Evolutionary conservation across 2,329 filamentous ascomycete species (phyloP), one percentile per base, ranked within the genome.

Genomic region (Ceratocystiopsis brevicomis): DNA sequence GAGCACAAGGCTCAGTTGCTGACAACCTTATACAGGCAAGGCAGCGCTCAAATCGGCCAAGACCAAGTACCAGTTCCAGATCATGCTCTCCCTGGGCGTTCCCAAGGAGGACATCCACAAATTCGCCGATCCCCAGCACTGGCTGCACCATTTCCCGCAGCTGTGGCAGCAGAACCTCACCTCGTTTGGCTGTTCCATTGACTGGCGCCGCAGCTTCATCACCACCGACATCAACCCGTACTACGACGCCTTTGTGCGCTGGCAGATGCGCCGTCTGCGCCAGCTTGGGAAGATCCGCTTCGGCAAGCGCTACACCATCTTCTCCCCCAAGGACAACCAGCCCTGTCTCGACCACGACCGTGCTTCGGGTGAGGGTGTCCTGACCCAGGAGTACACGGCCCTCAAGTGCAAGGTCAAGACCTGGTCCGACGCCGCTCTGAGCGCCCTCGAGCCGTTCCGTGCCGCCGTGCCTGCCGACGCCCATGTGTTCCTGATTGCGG

Each of bases 211-310:
- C 58, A 80, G 81, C 35, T 84, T 98, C 51, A 81, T 96, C 50
- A 98, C 90, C 8, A 98, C 90, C 3, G 86, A 95, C 53, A 86
- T 85, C 34, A 98, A 98, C 62, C 86, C 85, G 5, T 96, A 90
- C 66, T 98, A 93, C 58, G 88, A 98, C 58, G 74, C 84, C 5
- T 98, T 98, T 55, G 80, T 96, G 37, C 69, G 83, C 54, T 98
- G 90, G 90, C 90, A 96, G 63, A 95, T 96, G 83, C 87, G 82
- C 59, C 81, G 83, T 49, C 71, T 96, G 42, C 84, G 81, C 61
- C 82, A 90, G 57, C 65, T 94, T 48, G 74, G 82, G 54, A 96
- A 95, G 68, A 88, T 96, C 62, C 83, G 87, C 61, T 90, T 87
- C 56, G 84, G 83, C 47, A 87, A 83, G 56, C 55, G 57, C 37